Base-by-base conservation (phyloP, 2,329 filamentous ascomycete species). In the Plectosphaerella sp. region DNA sequence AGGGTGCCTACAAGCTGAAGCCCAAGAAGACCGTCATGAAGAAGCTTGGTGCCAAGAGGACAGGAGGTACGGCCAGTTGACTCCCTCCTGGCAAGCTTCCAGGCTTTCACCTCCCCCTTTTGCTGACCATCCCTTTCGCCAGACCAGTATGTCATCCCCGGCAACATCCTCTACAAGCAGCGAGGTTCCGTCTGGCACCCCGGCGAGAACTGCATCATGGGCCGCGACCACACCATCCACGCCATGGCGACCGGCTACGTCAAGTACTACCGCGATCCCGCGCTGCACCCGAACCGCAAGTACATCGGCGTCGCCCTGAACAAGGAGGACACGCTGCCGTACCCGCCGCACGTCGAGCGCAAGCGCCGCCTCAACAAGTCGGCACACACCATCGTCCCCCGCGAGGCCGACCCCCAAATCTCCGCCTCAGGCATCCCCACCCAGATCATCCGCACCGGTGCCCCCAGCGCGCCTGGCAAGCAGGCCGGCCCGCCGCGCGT, bases 121-220 rank as follows among this genome's bases (percentile, higher is more conserved):
- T 45, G 52, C 54, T 55, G 51, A 59, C 36, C 45, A 42, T 46
- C 35, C 36, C n/a, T 46, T 16, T 20, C 3, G 14, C 53, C 65
- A 92, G 88, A 93, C 67, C 88, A 97, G 75, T 96, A 87, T 70
- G 94, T 99, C 36, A 88, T 96, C 53, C 88, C 92, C 5, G 94
- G 94, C 51, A 97, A 96, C 76, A 99, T 99, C 72, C 89, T 99
- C 73, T 99, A 94, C 82, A 91, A 91, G 68, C 94, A 99, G 72
- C 87, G 93, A 64, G 94, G 94, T 62, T 95, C 94, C 4, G 83
- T 86, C 64, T 99, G 94, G 94, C 93, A 87, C 69, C 88, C 94
- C 1, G 94, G 94, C 63, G 94, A 97, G 69, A 97, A 99, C 73
- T 90, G 89, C 70, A 89, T 86, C 62, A 93, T 97, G 78, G 94